Base-by-base conservation (phyloP, 805 yeast genomes). In the Wilhelminamyces savonicus region DNA sequence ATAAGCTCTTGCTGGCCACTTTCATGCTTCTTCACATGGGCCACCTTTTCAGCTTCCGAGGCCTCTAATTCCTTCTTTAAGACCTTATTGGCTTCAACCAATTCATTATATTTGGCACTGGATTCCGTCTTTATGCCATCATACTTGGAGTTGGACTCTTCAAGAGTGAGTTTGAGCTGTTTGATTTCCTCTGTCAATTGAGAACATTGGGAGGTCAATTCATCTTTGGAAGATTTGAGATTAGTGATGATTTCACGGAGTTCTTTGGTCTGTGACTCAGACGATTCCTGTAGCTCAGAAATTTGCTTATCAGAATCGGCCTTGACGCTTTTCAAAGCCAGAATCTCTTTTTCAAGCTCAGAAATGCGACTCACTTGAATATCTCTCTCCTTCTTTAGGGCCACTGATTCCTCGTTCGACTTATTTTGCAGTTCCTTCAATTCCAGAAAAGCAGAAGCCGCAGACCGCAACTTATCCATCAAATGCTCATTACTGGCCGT, bases 381-480 rank as follows among this genome's bases (percentile, higher is more conserved):
- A 5, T 30, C 32, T 16, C 28, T 32, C 13, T 37, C 37, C 20
- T 28, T 15, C 13, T 29, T 26, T 13, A 32, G 21, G 6, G 15
- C 27, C 14, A 28, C 21, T 13, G 20, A 28, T 26, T 32, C 22
- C n/a, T 27, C 29, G 13, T 16, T 22, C 3, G 23, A 13, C 5
- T 24, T 13, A 13, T 27, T 23, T n/a, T 17, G 29, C 15, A n/a
- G n/a, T n/a, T n/a, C n/a, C n/a, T 4, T 25, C 18, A 7, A 39
- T 26, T 56, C 58, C 41, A 53, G 56, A 37, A 50, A 44, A n/a
- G 63, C 52, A 16, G 48, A 29, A 4, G 66, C 64, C 7, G 66
- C 67, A 4, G 65, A 43, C 24, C 69, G 44, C 23, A 65, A 48
- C 32, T 62, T 66, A 26, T 65, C 66, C 56, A 68, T 55, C 17